Evolutionary conservation across 2,329 filamentous ascomycete genomes (phyloP).

Genomic region (Sporothrix phasma): DNA sequence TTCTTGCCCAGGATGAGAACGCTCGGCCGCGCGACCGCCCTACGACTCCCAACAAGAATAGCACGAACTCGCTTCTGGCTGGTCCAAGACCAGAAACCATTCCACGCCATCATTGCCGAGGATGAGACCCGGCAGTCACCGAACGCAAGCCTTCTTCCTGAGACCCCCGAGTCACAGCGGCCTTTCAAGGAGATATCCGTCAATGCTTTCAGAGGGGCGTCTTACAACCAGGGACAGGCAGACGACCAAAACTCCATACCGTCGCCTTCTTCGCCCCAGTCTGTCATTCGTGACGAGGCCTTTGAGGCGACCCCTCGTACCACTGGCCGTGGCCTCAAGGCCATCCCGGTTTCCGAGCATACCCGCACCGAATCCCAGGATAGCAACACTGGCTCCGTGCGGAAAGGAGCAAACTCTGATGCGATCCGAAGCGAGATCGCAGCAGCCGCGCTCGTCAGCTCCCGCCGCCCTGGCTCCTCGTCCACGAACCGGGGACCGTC

Average conservation of each 20-base stretch:
- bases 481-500: constrained; percentile 47
- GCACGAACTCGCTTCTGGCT: constrained; percentile 36
- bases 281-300: not conserved
- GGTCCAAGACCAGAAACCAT: constrained; percentile 33
- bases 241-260: constrained; percentile 5
- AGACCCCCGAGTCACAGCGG: constrained; percentile 45
- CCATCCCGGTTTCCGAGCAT: constrained; percentile 31
- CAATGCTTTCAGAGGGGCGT: constrained; percentile 34
- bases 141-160: constrained; percentile 30
- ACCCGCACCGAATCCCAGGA: constrained; percentile 37
- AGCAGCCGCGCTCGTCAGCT: constrained; percentile 24
- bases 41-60: constrained; percentile 31
- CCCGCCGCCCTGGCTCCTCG: constrained; percentile 59
- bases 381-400: constrained; percentile 36
- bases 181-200: constrained; percentile 54
- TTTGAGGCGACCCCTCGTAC: constrained; percentile 4
- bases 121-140: constrained; percentile 52
- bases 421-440: constrained; percentile 23
- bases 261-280: not conserved
- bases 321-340: not conserved
- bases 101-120: constrained; percentile 46
- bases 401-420: constrained; percentile 31
- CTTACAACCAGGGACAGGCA: not conserved
- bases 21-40: constrained; percentile 21
- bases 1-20: not conserved